Evolutionary conservation across 352 stramenopile species (phyloP), one percentile per base, ranked within the genome.

Genomic region (Pythium sukuiense): DNA sequence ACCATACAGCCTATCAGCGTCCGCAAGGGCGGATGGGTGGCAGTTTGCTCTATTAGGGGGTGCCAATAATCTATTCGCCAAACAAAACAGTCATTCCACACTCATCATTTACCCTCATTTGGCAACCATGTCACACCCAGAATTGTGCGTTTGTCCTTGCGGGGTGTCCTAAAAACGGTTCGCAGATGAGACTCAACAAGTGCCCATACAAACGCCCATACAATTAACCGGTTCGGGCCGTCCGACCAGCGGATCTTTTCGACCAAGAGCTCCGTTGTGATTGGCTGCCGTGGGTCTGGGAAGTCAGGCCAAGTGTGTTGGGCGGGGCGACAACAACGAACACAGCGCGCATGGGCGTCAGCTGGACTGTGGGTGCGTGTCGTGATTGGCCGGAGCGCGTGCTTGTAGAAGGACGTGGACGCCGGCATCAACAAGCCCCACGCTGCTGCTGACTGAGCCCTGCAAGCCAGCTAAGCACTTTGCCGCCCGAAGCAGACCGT

Each of bases 201-300:
- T 16, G 41, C 16, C 8, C 37, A 57, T 65, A 65, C 59, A 59
- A 57, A 65, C 9, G 41, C 27, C 26, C 13, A 65, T 37, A 65
- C n/a, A 52, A 18, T 49, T 65, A 63, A 63, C 56, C 56, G 56
- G 43, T 63, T 63, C 56, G 55, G 48, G 7, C 26, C 39, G 56
- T 52, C 56, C 39, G 35, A 49, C 26, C 29, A 49, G 30, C 54
- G 35, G 37, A 60, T 50, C 55, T 52, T 26, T 35, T 18, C 4
- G 27, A n/a, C 29, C 12, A 43, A 43, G 14, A 43, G 35, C 56
- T 39, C 16, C 8, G 7, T 32, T n/a, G 18, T 65, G 59, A 65
- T 65, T 65, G 59, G 57, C 43, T 43, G 8, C 8, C 6, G 4
- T 37, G 32, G 14, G 8, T 55, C 27, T 48, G 35, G 35, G 16